phyloP scores from a whole-genome alignment of 306 rosid genomes.

The Lotus japonicus region DNA sequence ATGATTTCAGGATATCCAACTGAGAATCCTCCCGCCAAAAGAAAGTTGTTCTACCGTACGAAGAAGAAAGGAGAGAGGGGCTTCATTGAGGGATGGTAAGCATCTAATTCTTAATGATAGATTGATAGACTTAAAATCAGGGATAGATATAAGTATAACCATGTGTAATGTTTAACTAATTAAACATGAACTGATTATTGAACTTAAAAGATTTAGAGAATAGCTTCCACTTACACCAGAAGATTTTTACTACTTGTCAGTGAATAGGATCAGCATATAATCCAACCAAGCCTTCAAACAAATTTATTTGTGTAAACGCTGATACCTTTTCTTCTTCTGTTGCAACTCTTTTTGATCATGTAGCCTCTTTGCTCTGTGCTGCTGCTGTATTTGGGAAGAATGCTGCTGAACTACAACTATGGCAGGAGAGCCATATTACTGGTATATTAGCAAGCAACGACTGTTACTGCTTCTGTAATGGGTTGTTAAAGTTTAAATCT shows the following conservation, averaged over 20 bases:
- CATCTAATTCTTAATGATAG: neutral
- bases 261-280: neutral
- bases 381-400: constrained; percentile 81
- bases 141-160: no score
- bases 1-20: constrained; percentile 65
- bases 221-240: no score
- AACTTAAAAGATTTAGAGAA: no score
- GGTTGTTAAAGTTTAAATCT: constrained; percentile 5
- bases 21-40: constrained; percentile 38
- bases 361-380: constrained; percentile 82
- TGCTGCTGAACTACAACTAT: constrained; percentile 37
- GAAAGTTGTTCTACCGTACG: constrained; percentile 24
- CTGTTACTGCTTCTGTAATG: neutral
- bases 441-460: neutral
- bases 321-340: neutral
- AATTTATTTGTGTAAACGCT: neutral
- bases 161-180: no score
- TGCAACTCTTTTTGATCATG: constrained; percentile 31
- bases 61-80: constrained; percentile 70
- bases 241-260: no score
- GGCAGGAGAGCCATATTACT: neutral
- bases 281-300: no score
- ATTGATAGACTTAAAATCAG: no score
- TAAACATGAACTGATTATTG: no score
- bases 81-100: constrained; percentile 85